These are phyloP conservation scores for Rhodamnia rubescens DNA, from an alignment of 345 rosid species.

Conservation along the genomic window DNA sequence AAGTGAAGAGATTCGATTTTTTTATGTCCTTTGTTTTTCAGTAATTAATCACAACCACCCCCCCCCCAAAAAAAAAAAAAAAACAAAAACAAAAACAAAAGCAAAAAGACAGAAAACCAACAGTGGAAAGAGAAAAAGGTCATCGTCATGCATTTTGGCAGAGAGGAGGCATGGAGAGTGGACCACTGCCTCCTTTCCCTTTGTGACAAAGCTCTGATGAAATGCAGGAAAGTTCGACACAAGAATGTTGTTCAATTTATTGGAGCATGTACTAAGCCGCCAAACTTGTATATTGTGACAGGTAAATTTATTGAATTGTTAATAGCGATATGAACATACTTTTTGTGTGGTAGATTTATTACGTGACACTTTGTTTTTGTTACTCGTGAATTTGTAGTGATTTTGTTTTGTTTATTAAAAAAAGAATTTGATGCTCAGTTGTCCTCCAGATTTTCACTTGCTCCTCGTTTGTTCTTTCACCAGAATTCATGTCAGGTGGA, in stretches of 20 bases:
- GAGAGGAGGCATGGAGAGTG: not conserved
- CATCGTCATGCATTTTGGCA: not conserved
- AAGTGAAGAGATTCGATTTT: not conserved
- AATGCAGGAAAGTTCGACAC: conserved; percentile 21
- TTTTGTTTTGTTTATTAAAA: not conserved
- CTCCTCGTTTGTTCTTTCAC: not conserved
- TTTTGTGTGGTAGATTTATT: not conserved
- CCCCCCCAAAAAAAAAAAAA: not conserved
- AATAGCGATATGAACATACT: not conserved
- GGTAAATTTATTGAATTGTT: conserved; percentile 1
- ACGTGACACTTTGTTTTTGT: not conserved
- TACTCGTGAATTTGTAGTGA: not conserved
- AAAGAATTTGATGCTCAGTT: not conserved
- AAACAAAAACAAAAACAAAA: too few relatives aligned
- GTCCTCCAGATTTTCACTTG: not conserved
- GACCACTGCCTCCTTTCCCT: not conserved
- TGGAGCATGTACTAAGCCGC: conserved; percentile 16
- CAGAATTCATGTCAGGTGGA: conserved; percentile 21
- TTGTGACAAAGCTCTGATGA: not conserved
- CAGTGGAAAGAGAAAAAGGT: not conserved
- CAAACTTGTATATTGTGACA: conserved; percentile 15
- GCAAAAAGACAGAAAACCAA: not conserved
- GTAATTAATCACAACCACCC: not conserved
- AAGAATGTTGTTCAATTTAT: conserved; percentile 17
- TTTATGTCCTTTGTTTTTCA: not conserved